Evolutionary conservation across 169 alveolate genomes (phyloP).

Genomic region (Plasmodium vivax): DNA sequence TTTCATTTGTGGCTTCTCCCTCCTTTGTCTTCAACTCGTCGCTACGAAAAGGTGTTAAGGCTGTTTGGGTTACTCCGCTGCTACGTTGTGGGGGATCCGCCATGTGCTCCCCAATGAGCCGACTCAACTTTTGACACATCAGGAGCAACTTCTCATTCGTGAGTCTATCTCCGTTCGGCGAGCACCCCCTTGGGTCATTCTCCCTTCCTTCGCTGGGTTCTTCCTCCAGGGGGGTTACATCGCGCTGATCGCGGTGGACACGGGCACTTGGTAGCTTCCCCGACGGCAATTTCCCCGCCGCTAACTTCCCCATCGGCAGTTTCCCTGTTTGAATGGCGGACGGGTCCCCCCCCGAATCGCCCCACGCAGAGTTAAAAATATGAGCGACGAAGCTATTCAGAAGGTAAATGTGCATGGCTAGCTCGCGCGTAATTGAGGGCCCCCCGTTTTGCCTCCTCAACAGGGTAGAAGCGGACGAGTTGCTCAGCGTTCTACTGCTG

Average conservation of each 20-base stretch:
- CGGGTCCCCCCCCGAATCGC: background rate
- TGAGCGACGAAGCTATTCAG: conserved; percentile 9
- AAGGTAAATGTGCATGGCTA: conserved; percentile 35
- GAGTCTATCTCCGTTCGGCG: background rate
- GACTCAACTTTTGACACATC: background rate
- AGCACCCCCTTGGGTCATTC: background rate
- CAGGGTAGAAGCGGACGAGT: background rate
- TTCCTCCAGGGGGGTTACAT: background rate
- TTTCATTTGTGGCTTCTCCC: background rate
- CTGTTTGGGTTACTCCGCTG: background rate
- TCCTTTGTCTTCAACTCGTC: background rate
- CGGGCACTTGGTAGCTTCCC: background rate
- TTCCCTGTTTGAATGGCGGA: background rate
- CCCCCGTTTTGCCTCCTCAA: background rate
- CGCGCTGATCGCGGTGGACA: background rate
- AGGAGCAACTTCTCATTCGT: background rate
- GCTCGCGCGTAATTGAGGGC: background rate
- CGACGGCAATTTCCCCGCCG: background rate
- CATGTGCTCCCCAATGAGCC: background rate
- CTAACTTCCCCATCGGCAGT: background rate
- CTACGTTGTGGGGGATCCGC: background rate
- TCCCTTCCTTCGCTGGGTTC: background rate
- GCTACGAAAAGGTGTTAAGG: background rate
- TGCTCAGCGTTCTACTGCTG: background rate
- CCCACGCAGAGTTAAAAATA: background rate